These are phyloP conservation scores for Aspergillus vadensis DNA, from an alignment of 2,329 filamentous ascomycete species.

Conservation along the genomic window DNA sequence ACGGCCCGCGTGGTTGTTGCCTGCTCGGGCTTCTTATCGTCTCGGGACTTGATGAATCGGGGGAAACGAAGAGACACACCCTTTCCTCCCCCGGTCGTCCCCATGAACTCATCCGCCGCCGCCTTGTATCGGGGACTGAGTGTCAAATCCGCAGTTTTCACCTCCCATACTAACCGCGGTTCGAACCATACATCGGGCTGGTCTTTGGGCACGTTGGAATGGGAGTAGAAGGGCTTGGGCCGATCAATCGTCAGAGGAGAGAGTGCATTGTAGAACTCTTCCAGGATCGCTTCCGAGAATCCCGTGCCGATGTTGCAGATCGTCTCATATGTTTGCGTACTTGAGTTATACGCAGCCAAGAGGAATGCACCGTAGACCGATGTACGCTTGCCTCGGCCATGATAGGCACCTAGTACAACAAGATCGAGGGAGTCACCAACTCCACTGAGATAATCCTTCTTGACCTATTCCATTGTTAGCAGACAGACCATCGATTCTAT, in stretches of 20 bases:
- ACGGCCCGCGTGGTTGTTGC: constrained; percentile 83
- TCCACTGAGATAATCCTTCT: constrained; percentile 95
- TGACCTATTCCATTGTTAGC: constrained; percentile 61
- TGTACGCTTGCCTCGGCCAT: constrained; percentile 92
- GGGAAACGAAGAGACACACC: constrained; percentile 91
- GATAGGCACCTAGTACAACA: constrained; percentile 91
- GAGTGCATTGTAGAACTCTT: constrained; percentile 77
- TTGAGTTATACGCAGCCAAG: constrained; percentile 86
- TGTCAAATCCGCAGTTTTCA: constrained; percentile 93
- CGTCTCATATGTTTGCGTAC: constrained; percentile 81
- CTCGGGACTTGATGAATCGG: constrained; percentile 83
- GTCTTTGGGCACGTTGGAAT: constrained; percentile 80
- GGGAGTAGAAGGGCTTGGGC: constrained; percentile 91
- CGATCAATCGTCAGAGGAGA: constrained; percentile 79
- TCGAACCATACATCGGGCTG: constrained; percentile 99
- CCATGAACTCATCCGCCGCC: constrained; percentile 78
- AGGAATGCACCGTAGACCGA: constrained; percentile 95
- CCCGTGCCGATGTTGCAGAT: constrained; percentile 98
- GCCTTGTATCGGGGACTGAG: constrained; percentile 91
- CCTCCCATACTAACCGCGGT: constrained; percentile 92
- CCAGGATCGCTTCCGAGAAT: constrained; percentile 92
- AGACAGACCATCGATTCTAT: background rate
- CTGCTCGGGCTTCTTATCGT: constrained; percentile 94
- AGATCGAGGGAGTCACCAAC: constrained; percentile 95
- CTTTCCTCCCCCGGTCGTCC: constrained; percentile 66